Percentiles rank a stretch among this genome's conserved stretches.
phyloP scores from a whole-genome alignment of 352 stramenopile genomes.

The Globisporangium rhizosaccharum region DNA sequence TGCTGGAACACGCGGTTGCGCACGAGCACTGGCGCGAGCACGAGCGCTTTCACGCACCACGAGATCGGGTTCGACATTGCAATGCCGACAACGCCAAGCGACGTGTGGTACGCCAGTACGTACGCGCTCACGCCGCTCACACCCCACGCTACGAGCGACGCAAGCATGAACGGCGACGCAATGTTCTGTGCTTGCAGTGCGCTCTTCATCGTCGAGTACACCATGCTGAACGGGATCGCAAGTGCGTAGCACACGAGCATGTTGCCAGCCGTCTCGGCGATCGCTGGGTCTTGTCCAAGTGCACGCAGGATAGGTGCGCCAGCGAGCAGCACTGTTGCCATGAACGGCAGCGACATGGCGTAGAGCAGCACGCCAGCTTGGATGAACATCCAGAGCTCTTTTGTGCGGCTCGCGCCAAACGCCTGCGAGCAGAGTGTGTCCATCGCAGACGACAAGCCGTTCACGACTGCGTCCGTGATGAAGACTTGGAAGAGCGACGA shows the following conservation, averaged over 20 bases:
- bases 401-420: conserved; percentile 22
- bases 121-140: conserved; percentile 24
- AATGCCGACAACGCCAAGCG: conserved; percentile 30
- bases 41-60: conserved; percentile 19
- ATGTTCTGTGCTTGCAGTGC: conserved; percentile 35
- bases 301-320: conserved; percentile 17
- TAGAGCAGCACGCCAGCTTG: conserved; percentile 29
- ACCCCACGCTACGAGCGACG: conserved; percentile 17
- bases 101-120: conserved; percentile 28
- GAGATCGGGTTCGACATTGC: conserved; percentile 21
- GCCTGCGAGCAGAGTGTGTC: conserved; percentile 39
- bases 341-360: conserved; percentile 11
- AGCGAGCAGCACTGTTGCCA: conserved; percentile 16
- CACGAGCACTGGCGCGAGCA: conserved; percentile 19
- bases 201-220: conserved; percentile 20
- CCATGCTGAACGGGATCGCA: conserved; percentile 22
- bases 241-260: conserved; percentile 17
- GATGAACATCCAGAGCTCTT: conserved; percentile 36
- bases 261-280: conserved; percentile 19
- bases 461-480: conserved; percentile 14
- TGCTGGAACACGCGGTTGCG: conserved; percentile 17
- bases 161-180: conserved; percentile 24
- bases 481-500: conserved; percentile 16
- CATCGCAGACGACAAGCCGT: conserved; percentile 22
- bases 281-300: conserved; percentile 28